phyloP scores from a whole-genome alignment of 1,139 yeast species.

The Magnusiomyces sp. region DNA sequence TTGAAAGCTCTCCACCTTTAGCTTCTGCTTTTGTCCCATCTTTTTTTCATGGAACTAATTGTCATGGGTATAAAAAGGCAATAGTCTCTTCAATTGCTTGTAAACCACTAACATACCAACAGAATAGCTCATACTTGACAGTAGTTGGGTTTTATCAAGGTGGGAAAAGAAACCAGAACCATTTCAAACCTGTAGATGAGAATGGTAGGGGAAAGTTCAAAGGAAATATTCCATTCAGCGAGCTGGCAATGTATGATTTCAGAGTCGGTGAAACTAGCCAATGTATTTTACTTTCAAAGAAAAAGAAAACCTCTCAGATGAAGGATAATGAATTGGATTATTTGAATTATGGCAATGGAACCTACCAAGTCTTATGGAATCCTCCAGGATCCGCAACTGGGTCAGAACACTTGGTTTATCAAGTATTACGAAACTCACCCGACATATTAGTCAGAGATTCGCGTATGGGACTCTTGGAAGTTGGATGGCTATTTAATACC shows the following conservation, averaged over 20 bases:
- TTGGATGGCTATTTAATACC: neutral
- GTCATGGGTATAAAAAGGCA: neutral
- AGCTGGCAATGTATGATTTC: conserved; percentile 1
- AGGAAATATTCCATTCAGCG: too few species aligned
- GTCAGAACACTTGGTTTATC: conserved; percentile 1
- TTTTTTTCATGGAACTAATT: neutral
- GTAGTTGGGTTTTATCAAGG: conserved; percentile 16
- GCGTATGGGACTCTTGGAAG: neutral
- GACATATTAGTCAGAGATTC: neutral
- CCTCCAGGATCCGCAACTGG: neutral
- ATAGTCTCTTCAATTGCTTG: conserved; percentile 13
- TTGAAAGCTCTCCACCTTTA: conserved; percentile 8
- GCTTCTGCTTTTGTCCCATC: conserved; percentile 6
- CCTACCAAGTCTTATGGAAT: neutral
- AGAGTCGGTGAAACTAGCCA: neutral
- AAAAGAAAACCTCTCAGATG: too few species aligned
- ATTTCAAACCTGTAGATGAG: too few species aligned
- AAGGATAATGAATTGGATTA: too few species aligned
- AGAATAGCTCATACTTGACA: conserved; percentile 18
- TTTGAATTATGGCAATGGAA: too few species aligned
- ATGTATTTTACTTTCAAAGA: too few species aligned
- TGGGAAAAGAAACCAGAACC: too few species aligned
- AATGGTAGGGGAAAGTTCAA: too few species aligned
- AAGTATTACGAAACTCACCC: neutral
- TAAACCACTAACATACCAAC: conserved; percentile 1